These are phyloP conservation scores for Fragaria ananassa DNA, from an alignment of 306 rosid species.

Conservation along the genomic window DNA sequence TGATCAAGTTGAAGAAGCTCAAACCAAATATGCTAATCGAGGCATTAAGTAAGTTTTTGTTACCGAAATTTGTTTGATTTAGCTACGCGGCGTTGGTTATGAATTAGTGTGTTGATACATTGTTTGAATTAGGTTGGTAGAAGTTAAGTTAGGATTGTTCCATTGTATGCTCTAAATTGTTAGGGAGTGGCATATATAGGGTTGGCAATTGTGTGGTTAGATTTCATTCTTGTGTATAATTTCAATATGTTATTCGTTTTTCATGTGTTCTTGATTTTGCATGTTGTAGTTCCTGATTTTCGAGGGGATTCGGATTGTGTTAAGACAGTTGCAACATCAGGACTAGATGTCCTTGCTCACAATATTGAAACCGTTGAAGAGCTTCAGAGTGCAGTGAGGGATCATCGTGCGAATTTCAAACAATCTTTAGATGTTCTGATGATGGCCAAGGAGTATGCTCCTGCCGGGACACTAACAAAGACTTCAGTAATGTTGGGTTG, in stretches of 20 bases:
- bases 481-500: slow-evolving; percentile 98
- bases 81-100: slow-evolving; percentile 53
- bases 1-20: slow-evolving; percentile 73
- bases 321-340: slow-evolving; percentile 81
- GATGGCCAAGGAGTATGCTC: slow-evolving; percentile 86
- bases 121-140: no score
- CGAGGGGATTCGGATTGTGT: slow-evolving; percentile 79
- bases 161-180: not conserved
- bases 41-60: slow-evolving; percentile 63
- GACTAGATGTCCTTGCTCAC: slow-evolving; percentile 95
- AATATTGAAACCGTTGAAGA: slow-evolving; percentile 98
- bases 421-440: slow-evolving; percentile 88
- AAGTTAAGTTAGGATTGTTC: not conserved
- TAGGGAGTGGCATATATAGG: not conserved
- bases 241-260: slow-evolving; percentile 13
- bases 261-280: slow-evolving; percentile 15
- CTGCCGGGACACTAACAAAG: slow-evolving; percentile 88
- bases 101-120: not conserved
- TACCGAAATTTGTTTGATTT: not conserved
- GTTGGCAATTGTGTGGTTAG: not conserved
- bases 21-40: slow-evolving; percentile 93
- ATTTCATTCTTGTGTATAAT: not conserved
- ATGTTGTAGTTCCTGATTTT: slow-evolving; percentile 82
- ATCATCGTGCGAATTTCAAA: slow-evolving; percentile 87
- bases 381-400: slow-evolving; percentile 84